A percentile compares a stretch with the other conserved stretches of the same genome.
Conservation (phyloP, 1,139 yeast species). For the Nakaseomyces delphensis region DNA sequence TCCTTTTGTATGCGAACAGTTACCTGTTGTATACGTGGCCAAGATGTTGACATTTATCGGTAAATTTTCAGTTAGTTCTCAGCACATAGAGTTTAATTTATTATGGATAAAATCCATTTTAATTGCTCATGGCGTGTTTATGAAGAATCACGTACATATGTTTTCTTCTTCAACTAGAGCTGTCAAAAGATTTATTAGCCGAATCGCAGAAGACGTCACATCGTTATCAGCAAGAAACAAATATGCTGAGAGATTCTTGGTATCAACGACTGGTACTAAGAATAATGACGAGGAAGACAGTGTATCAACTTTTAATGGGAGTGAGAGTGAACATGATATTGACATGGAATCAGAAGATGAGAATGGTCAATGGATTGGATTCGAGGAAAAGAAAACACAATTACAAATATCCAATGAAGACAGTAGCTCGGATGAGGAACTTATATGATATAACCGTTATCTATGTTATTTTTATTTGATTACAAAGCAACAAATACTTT, state of each 20-base stretch:
- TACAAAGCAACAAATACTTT: too few species aligned
- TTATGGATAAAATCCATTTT: slow-evolving; percentile 69
- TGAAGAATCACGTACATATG: slow-evolving; percentile 53
- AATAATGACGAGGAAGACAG: slow-evolving; percentile 20
- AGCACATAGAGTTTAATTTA: slow-evolving; percentile 76
- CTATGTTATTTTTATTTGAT: too few species aligned
- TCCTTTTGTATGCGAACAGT: slow-evolving; percentile 49
- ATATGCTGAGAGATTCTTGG: slow-evolving; percentile 41
- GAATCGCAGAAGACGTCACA: slow-evolving; percentile 67
- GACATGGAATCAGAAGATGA: slow-evolving; percentile 21
- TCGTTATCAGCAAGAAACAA: slow-evolving; percentile 47
- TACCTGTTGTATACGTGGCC: slow-evolving; percentile 72
- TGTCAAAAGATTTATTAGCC: slow-evolving; percentile 64
- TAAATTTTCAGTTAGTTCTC: slow-evolving; percentile 59
- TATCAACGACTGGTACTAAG: slow-evolving; percentile 23
- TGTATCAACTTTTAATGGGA: slow-evolving; percentile 22
- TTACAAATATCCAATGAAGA: slow-evolving; percentile 19
- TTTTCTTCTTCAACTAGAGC: slow-evolving; percentile 62
- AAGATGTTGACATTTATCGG: slow-evolving; percentile 66
- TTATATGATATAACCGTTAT: slow-evolving; percentile 20
- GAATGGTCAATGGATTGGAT: slow-evolving; percentile 27
- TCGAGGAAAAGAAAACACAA: slow-evolving; percentile 19
- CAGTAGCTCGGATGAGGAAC: slow-evolving; percentile 9
- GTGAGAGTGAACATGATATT: slow-evolving; percentile 20
- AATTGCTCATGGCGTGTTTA: slow-evolving; percentile 68